Evolutionary conservation across 495 filamentous ascomycete species (phyloP), one percentile per base, ranked within the genome.

Genomic region (Neurospora sp.): DNA sequence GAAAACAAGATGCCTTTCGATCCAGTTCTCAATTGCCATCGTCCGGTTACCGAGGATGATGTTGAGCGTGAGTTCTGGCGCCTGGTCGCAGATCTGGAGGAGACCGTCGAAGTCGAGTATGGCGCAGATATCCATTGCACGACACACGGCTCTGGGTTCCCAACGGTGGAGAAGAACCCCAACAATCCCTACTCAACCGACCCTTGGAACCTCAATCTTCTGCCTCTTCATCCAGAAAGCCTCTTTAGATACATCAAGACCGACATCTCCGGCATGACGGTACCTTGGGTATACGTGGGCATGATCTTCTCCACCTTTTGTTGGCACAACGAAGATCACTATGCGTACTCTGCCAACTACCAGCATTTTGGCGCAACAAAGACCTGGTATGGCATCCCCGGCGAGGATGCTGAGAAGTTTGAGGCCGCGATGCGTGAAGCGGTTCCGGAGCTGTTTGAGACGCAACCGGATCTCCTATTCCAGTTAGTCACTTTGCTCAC

Each of bases 231-330:
- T 78, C 89, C 91, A 0, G 94, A 98, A 53, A 98, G 95, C 7
- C 86, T 99, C 10, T 98, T 98, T 82, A 88, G 94, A 70, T 92
- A 99, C 79, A 98, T 98, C 85, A 98, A 98, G 79, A 92, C 94
- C 0, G 96, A 99, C 81, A 94, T 99, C 72, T 98, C 96, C n/a
- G 96, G 96, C 41, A 99, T 99, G 96, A 99, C 96, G 1, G 95
- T 99, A 7, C 96, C 96, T 18, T 99, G 96, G 96, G 89, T 98
- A 7, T 99, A 99, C 79, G 96, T 99, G n/a, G 96, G 96, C 73
- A 99, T 99, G 96, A 96, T 94, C 77, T 99, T 99, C 81, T 98
- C 96, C 4, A 98, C 95, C 4, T 99, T 99, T 79, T 99, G 96
- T 81, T 99, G 96, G 96, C 96, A 99, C 78, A 97, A 97, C 74